phyloP scores from a whole-genome alignment of 805 yeast genomes.

The Lachancea cidri region DNA sequence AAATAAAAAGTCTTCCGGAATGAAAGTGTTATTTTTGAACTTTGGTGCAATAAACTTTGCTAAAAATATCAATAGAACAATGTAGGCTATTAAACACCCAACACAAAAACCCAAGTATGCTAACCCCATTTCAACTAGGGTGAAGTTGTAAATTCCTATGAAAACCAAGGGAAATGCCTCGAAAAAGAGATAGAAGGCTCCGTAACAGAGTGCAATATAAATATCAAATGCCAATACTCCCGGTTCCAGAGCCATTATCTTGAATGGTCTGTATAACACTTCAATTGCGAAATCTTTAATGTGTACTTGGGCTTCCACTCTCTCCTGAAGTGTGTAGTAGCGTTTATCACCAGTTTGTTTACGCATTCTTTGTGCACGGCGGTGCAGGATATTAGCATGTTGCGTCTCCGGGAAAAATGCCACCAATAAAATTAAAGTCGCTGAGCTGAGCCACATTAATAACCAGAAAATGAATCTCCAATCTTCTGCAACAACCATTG shows the following conservation, averaged over 20 bases:
- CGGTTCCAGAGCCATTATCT: constrained; percentile 49
- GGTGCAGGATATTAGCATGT: constrained; percentile 39
- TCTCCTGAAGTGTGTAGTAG: constrained; percentile 39
- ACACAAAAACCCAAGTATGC: constrained; percentile 43
- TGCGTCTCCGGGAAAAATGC: constrained; percentile 48
- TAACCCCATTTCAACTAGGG: constrained; percentile 42
- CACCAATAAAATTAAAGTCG: constrained; percentile 32
- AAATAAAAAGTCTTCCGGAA: constrained; percentile 42
- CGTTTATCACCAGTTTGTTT: constrained; percentile 45
- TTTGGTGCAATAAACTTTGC: constrained; percentile 26
- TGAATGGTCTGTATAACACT: constrained; percentile 45
- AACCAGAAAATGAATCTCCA: constrained; percentile 58
- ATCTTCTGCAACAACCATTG: constrained; percentile 41
- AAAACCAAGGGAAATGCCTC: constrained; percentile 61
- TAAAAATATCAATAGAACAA: constrained; percentile 24
- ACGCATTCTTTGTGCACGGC: constrained; percentile 46
- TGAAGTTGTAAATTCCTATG: constrained; percentile 40
- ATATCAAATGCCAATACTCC: constrained; percentile 48
- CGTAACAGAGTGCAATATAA: constrained; percentile 49
- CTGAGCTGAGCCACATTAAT: constrained; percentile 38
- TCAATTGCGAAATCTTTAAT: constrained; percentile 21
- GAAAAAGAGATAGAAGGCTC: constrained; percentile 50
- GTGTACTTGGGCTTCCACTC: constrained; percentile 26
- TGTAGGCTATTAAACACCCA: constrained; percentile 41
- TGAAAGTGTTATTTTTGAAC: constrained; percentile 25